phyloP scores from a whole-genome alignment of 208 protist species.

The Leptomonas seymouri region DNA sequence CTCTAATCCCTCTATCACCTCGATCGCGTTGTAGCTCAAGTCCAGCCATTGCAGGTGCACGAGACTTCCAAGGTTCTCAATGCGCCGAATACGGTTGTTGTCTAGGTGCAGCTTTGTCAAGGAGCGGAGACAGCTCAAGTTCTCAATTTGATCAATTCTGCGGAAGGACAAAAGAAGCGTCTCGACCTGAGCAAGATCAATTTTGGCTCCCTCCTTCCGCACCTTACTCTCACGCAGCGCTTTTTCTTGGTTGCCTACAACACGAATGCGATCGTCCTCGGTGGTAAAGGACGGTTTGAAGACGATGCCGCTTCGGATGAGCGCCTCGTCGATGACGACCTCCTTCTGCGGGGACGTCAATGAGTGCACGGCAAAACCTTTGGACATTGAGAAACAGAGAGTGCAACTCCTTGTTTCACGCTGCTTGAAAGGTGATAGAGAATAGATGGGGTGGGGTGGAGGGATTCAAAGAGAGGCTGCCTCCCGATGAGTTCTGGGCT shows the following conservation, averaged over 20 bases:
- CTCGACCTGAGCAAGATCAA: constrained; percentile 60
- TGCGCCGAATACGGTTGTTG: constrained; percentile 94
- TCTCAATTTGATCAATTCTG: constrained; percentile 87
- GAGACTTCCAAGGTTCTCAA: constrained; percentile 92
- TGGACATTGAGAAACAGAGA: constrained; percentile 48
- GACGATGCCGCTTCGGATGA: constrained; percentile 83
- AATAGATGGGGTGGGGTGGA: too few relatives aligned
- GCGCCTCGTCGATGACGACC: constrained; percentile 76
- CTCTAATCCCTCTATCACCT: constrained; percentile 88
- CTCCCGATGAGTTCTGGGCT: too few relatives aligned
- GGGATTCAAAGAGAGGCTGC: neutral
- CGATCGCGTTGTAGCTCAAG: constrained; percentile 96
- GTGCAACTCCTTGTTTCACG: neutral
- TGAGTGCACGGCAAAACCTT: constrained; percentile 71
- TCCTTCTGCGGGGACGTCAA: constrained; percentile 70
- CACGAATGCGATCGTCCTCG: constrained; percentile 78
- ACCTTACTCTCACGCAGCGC: constrained; percentile 55
- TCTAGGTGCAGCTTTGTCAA: constrained; percentile 95
- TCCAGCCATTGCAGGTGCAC: constrained; percentile 86
- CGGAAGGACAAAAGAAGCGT: constrained; percentile 77
- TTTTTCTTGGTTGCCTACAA: constrained; percentile 75
- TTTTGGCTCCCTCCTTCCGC: constrained; percentile 47
- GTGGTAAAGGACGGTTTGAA: constrained; percentile 58
- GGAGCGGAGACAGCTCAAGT: constrained; percentile 79
- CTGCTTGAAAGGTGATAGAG: neutral